Evolutionary conservation across 1,284 basidiomycete genomes (phyloP), one percentile per base, ranked within the genome.

Genomic region (Boletus sp.): DNA sequence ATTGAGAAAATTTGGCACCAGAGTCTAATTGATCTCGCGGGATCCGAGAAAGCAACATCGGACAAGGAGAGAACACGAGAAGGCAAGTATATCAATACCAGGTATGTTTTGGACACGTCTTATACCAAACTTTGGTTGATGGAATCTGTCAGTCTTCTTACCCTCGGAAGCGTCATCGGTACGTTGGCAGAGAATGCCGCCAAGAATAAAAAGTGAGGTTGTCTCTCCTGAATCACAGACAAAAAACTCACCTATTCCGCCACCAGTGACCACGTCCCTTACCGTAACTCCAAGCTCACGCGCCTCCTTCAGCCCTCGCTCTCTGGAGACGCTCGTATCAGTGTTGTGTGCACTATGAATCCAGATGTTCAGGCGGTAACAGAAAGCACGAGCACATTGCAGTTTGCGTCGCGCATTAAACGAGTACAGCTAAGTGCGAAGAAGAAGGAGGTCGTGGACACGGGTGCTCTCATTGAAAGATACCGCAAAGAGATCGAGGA

Each of bases 321-420:
- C 0, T 88, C 90, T 0, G 96, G 95, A 1, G 92, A 97, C 62
- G 95, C 96, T 14, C 82, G 92, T 16, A 94, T 99, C 43, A 94
- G 91, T 30, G 95, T 99, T 23, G 89, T 98, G 50, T 97, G 94
- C 64, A 98, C 95, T 0, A 81, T 98, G 63, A 95, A 94, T 60
- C 91, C 93, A 0, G 88, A 91, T 57, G 60, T 71, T 12, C 69
- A 68, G 41, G 84, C 89, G n/a, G 72, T 93, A 6, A 74, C 82
- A 3, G 93, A 95, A 70, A 86, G 82, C 3, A 83, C 83, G 40
- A 91, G 84, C 52, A 96, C 92, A 0, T 71, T 95, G 14, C 78
- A 85, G 41, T 98, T 99, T 65, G 95, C 95, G 0, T 84, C 85
- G 57, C 73, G 91, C 29, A 87, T 94, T 63, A 94, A 94, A 74